Evolutionary conservation across 345 rosid species (phyloP), one percentile per base, ranked within the genome.

Genomic region (Populus ilicifolia): DNA sequence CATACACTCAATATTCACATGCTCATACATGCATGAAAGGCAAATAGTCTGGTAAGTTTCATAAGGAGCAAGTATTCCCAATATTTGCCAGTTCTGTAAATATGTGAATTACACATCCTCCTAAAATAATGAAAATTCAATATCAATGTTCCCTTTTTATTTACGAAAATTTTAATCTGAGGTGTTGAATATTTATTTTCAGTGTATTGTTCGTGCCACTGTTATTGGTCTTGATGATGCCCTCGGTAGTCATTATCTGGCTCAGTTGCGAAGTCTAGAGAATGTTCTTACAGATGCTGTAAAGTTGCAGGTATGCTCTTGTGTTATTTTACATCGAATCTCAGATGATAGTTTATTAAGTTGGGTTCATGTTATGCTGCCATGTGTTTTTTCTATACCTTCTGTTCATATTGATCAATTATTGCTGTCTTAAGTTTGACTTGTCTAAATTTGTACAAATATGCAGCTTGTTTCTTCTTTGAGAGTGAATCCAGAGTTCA

Each of bases 401-500:
- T 44, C 17, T 44, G 17, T 44, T 44, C 48, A 44, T 44, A 44
- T 44, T 66, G 20, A 14, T 23, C 17, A 11, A 30, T 67, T 68
- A 48, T 17, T 80, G 20, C 67, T 44, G 23, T 46, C 66, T 14
- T 64, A 71, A 33, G 39, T 78, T 48, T 70, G 39, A 23, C 72
- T 68, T 36, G 33, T 76, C 50, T 44, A 44, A 3, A 44, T 44
- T 70, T 82, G 74, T 73, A 86, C 54, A 79, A 75, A 74, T 81
- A 23, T 87, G 92, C 96, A 95, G 99, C 88, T 95, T 79, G 96
- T 95, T 87, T 93, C 99, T 65, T 83, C 90, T 59, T 79, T 93
- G 81, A 86, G 87, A 85, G 89, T 93, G 74, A 74, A 85, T 75
- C 99, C 99, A 6, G 97, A 88, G 82, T 91, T 89, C 92, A 91